A percentile compares a stretch with the other conserved stretches of the same genome.
Evolutionary conservation across 768 basidiomycete genomes (phyloP).

Genomic region (Auriscalpium orientale): DNA sequence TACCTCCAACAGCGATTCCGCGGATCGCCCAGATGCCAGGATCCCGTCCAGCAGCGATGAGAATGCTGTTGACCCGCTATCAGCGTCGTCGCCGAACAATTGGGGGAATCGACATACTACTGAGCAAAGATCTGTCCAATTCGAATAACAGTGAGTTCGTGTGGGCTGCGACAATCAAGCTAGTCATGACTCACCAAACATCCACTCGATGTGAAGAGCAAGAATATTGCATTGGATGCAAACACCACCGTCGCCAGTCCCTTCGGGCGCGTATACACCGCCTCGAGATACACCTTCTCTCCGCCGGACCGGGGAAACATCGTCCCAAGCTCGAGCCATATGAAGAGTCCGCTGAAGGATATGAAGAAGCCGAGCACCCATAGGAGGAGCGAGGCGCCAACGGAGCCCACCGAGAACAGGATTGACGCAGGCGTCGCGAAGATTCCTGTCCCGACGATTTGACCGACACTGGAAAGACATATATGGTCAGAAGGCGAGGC

Average conservation of each 20-base stretch:
- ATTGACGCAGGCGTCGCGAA: conserved; percentile 58
- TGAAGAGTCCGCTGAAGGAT: conserved; percentile 51
- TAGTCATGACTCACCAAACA: conserved; percentile 34
- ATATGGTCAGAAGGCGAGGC: not conserved
- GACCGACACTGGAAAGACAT: conserved; percentile 31
- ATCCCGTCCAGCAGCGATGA: conserved; percentile 31
- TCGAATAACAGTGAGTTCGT: not conserved
- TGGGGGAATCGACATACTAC: conserved; percentile 21
- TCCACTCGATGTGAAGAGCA: conserved; percentile 34
- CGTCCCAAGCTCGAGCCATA: conserved; percentile 57
- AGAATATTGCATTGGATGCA: conserved; percentile 38
- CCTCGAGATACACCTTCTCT: conserved; percentile 58
- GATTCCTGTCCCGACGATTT: conserved; percentile 56
- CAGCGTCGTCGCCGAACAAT: conserved; percentile 45
- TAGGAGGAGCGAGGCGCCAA: conserved; percentile 56
- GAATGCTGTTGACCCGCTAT: conserved; percentile 12
- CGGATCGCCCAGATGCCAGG: conserved; percentile 43
- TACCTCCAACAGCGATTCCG: conserved; percentile 51
- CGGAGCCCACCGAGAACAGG: conserved; percentile 45
- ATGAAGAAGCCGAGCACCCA: conserved; percentile 56
- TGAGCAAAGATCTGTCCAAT: conserved; percentile 24
- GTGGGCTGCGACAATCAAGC: not conserved
- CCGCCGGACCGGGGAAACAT: conserved; percentile 59
- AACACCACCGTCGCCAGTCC: conserved; percentile 43
- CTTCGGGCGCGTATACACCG: conserved; percentile 39